These are phyloP conservation scores for Salix suchowensis DNA, from an alignment of 345 rosid genomes.

Conservation along the genomic window DNA sequence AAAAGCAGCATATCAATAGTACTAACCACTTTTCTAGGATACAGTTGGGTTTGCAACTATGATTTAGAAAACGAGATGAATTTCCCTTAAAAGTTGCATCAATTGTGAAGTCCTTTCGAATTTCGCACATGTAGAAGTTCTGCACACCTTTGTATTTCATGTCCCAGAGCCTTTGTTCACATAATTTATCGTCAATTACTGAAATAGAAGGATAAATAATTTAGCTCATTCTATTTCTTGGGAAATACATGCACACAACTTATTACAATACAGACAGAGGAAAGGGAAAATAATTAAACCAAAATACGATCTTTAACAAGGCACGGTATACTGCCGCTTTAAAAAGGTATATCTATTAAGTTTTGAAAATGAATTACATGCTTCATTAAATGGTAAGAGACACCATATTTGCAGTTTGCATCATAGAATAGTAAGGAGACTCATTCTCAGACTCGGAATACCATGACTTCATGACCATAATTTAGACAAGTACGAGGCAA, in stretches of 20 bases:
- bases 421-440: no score
- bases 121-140: conserved; percentile 97
- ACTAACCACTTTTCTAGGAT: conserved; percentile 84
- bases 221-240: not conserved
- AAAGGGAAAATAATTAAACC: not conserved
- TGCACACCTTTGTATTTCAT: conserved; percentile 77
- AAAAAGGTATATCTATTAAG: not conserved
- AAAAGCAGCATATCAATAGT: not conserved
- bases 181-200: conserved; percentile 84
- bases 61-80: conserved; percentile 85
- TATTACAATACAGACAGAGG: not conserved
- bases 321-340: not conserved
- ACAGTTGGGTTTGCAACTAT: conserved; percentile 90
- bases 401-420: no score
- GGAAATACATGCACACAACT: no score
- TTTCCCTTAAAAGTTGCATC: conserved; percentile 98
- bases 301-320: no score
- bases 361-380: no score
- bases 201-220: conserved; percentile 26
- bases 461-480: not conserved
- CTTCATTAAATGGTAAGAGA: no score
- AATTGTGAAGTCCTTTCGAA: conserved; percentile 86
- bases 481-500: not conserved
- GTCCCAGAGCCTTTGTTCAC: conserved; percentile 97
- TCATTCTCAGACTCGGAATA: not conserved